These are phyloP conservation scores for Herpetomonas muscarum DNA, from an alignment of 208 protist genomes.

Conservation along the genomic window DNA sequence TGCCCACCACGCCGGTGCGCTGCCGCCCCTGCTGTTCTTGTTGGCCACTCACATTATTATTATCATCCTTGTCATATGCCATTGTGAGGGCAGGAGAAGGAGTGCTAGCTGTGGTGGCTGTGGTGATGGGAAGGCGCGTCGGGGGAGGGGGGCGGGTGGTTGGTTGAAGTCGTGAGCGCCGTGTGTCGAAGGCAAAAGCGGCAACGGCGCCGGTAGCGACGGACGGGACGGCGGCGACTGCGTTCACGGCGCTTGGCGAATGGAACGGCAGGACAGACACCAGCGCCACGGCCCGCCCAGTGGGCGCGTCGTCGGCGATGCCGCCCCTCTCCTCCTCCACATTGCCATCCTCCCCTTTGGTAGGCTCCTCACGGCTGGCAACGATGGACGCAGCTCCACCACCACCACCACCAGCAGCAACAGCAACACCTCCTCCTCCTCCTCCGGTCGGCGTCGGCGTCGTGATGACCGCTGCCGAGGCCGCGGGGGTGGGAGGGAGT, in stretches of 20 bases:
- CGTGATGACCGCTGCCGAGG: neutral
- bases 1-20: neutral
- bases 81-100: neutral
- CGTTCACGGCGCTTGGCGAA: conserved; percentile 39
- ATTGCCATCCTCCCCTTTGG: neutral
- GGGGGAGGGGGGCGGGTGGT: neutral
- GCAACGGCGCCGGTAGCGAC: conserved; percentile 14
- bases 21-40: neutral
- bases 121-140: neutral
- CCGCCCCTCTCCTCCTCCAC: no score
- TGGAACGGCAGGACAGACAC: conserved; percentile 65
- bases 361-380: neutral
- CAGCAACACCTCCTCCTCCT: neutral
- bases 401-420: no score
- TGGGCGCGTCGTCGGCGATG: conserved; percentile 12
- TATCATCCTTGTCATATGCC: neutral
- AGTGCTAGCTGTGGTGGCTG: neutral
- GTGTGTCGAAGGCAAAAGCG: conserved; percentile 69
- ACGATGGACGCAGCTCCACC: no score
- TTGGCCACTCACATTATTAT: neutral
- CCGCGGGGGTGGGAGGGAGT: neutral
- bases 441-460: neutral
- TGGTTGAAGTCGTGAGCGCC: conserved; percentile 37
- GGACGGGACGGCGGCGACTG: conserved; percentile 28
- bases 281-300: conserved; percentile 22